Percentiles rank a stretch among this genome's conserved stretches.
These are phyloP conservation scores for Pelargonium fulgidum DNA, from an alignment of 441 rosid species.

Conservation along the genomic window DNA sequence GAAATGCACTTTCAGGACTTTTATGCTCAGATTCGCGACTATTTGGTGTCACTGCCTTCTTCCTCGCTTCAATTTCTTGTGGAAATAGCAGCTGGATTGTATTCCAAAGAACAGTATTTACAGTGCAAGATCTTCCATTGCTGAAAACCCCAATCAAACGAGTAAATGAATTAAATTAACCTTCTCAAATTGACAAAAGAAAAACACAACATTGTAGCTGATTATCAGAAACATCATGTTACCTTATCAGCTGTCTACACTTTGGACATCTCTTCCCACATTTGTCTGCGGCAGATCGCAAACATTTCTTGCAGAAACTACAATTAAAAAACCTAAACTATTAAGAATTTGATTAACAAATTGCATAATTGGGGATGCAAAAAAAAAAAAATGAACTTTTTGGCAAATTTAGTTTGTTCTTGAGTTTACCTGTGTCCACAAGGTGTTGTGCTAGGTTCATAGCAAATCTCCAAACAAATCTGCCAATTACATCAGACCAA, in stretches of 20 bases:
- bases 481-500: slow-evolving; percentile 25
- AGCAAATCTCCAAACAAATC: slow-evolving; percentile 95
- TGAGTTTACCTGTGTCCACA: slow-evolving; percentile 82
- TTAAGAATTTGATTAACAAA: background rate
- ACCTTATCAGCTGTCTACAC: slow-evolving; percentile 88
- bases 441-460: slow-evolving; percentile 88
- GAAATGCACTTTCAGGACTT: slow-evolving; percentile 23
- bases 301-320: slow-evolving; percentile 88
- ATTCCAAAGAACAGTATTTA: slow-evolving; percentile 95
- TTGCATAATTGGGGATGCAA: background rate
- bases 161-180: background rate
- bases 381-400: background rate
- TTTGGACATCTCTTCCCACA: slow-evolving; percentile 93
- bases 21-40: slow-evolving; percentile 24
- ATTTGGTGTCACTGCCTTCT: slow-evolving; percentile 32
- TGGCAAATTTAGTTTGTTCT: background rate
- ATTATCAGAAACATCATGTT: slow-evolving; percentile 2
- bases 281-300: slow-evolving; percentile 72
- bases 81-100: slow-evolving; percentile 95
- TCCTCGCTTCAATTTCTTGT: slow-evolving; percentile 73
- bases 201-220: background rate
- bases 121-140: slow-evolving; percentile 81
- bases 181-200: background rate
- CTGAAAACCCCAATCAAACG: slow-evolving; percentile 32
- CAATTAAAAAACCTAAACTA: slow-evolving; percentile 18